Percentiles rank a stretch among this genome's conserved stretches.
Evolutionary conservation across 2,329 filamentous ascomycete genomes (phyloP).

Genomic region (Westerdykella ornata): DNA sequence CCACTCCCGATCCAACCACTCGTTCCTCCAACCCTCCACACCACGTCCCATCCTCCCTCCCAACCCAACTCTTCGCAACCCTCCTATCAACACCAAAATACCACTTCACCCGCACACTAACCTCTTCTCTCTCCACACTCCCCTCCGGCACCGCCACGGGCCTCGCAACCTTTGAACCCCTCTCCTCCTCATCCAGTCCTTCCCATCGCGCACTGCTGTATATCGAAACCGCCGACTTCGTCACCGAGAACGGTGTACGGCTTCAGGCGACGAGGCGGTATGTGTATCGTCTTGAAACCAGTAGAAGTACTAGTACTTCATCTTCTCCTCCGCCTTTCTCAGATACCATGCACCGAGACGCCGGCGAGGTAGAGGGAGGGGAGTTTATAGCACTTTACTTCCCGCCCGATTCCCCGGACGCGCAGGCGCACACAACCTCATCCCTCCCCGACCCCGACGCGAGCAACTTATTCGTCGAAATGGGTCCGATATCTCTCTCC

Average conservation of each 20-base stretch:
- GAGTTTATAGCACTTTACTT: constrained; percentile 6
- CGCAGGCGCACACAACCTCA: too few species aligned
- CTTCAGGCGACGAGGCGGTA: constrained; percentile 61
- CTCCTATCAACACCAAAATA: constrained; percentile 39
- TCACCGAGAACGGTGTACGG: constrained; percentile 47
- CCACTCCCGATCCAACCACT: neutral
- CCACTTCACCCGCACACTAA: constrained; percentile 54
- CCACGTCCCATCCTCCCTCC: neutral
- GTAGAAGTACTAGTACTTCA: neutral
- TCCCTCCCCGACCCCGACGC: constrained; percentile 60
- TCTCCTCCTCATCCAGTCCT: constrained; percentile 28
- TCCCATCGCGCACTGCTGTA: constrained; percentile 57
- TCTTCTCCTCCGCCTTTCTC: neutral
- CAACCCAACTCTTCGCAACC: constrained; percentile 10
- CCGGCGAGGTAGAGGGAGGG: neutral
- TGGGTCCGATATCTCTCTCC: constrained; percentile 43
- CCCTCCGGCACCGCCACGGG: constrained; percentile 62
- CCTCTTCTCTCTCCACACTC: constrained; percentile 51
- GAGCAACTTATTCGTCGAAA: constrained; percentile 60
- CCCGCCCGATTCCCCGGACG: constrained; percentile 15
- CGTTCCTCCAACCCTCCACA: neutral
- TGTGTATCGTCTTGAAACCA: constrained; percentile 60
- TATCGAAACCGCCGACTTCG: constrained; percentile 60
- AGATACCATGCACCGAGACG: neutral
- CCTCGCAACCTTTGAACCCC: constrained; percentile 57